phyloP scores from a whole-genome alignment of 2,329 filamentous ascomycete genomes.

The Aspergillus cejpii region DNA sequence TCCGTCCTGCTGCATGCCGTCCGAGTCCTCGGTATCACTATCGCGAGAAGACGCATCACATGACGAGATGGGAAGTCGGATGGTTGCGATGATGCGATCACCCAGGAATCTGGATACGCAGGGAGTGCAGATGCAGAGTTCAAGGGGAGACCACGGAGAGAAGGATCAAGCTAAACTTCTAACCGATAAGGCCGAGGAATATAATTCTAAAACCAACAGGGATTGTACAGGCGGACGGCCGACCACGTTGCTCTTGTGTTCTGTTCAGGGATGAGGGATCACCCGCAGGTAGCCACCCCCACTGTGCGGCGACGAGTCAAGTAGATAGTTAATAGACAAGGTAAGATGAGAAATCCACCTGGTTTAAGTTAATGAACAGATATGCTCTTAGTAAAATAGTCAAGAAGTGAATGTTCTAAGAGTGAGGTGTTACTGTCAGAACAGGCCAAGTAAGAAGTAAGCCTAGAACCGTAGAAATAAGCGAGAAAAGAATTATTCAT shows the following conservation, averaged over 20 bases:
- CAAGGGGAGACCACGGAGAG: slow-evolving; percentile 1
- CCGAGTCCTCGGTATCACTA: too few relatives aligned
- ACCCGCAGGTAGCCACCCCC: slow-evolving; percentile 19
- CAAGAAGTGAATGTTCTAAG: too few relatives aligned
- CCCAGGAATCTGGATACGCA: slow-evolving; percentile 5
- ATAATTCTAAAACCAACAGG: slow-evolving; percentile 1
- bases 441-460: too few relatives aligned
- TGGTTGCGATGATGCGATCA: slow-evolving; percentile 10
- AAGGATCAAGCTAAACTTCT: not conserved
- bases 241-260: slow-evolving; percentile 19
- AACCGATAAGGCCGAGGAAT: not conserved
- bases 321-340: not conserved
- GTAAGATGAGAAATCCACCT: too few relatives aligned
- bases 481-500: too few relatives aligned
- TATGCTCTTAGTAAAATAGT: too few relatives aligned
- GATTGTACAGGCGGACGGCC: slow-evolving; percentile 4
- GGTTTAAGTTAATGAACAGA: too few relatives aligned
- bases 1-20: too few relatives aligned
- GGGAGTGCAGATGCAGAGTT: not conserved
- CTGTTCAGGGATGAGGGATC: slow-evolving; percentile 16
- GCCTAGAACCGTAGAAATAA: too few relatives aligned
- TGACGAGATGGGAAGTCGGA: slow-evolving; percentile 9
- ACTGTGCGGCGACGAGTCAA: slow-evolving; percentile 1
- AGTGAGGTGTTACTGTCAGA: too few relatives aligned
- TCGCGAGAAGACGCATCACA: slow-evolving; percentile 11